Conservation (phyloP, 2,329 filamentous ascomycete genomes). For the Botrytis elliptica region DNA sequence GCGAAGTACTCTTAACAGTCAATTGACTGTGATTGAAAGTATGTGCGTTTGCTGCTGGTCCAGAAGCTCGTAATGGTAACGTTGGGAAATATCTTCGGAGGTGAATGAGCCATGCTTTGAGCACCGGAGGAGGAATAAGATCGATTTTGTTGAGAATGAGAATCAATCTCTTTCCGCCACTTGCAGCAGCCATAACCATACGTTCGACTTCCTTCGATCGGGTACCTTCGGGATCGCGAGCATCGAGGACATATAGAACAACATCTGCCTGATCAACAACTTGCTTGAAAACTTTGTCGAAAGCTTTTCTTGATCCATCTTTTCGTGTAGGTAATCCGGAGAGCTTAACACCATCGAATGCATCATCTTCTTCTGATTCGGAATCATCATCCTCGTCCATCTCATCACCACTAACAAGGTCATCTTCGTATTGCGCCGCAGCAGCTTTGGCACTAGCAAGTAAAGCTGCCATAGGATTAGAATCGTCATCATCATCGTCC, state of each 20-base stretch:
- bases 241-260: constrained; percentile 88
- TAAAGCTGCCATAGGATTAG: constrained; percentile 90
- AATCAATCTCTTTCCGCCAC: constrained; percentile 81
- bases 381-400: constrained; percentile 55
- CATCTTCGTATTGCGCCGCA: constrained; percentile 68
- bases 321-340: constrained; percentile 51
- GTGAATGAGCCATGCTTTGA: constrained; percentile 81
- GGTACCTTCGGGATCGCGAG: constrained; percentile 86
- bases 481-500: constrained; percentile 60
- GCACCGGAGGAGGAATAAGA: constrained; percentile 75
- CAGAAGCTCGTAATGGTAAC: constrained; percentile 81
- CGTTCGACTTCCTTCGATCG: constrained; percentile 88
- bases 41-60: constrained; percentile 78
- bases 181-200: constrained; percentile 83
- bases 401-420: constrained; percentile 48
- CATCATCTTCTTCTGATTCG: constrained; percentile 47
- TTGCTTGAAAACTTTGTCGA: constrained; percentile 94
- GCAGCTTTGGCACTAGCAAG: constrained; percentile 79
- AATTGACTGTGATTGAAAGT: constrained; percentile 91
- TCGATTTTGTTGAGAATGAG: constrained; percentile 96
- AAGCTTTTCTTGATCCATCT: constrained; percentile 77
- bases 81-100: constrained; percentile 89
- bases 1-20: constrained; percentile 80
- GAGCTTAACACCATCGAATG: constrained; percentile 50
- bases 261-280: constrained; percentile 89